Base-by-base conservation (phyloP, 164 flowering plant genomes). In the Vitis labrusca region DNA sequence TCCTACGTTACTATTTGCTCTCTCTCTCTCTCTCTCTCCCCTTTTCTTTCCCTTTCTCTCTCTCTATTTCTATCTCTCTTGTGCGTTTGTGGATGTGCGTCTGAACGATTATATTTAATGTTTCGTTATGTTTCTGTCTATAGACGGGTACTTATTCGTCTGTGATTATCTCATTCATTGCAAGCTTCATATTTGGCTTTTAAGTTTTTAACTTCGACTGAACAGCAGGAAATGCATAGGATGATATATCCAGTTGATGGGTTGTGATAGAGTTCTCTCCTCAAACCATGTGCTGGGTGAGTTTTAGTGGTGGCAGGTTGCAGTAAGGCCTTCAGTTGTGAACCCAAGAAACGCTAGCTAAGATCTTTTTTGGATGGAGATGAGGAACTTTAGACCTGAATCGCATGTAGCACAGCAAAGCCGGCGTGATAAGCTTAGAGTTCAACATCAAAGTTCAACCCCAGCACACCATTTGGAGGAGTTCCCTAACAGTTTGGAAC, bases 391-490 rank as follows among this genome's bases (percentile, higher is more conserved):
- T 49, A 83, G 83, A 65, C 80, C 80, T 3, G 91, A 87, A 37
- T 74, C 74, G 1, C 97, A 91, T 71, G 86, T 89, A 0, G 91
- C 93, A 1, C 94, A 87, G 69, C 93, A 86, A 83, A 90, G 89
- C 71, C 83, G 92, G 23, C 86, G 95, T 0, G 89, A 90, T 49
- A 92, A 89, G 77, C 53, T 92, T 49, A 76, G 97, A 63, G 51
- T 84, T 63, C 88, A 78, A 16, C 85, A 78, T 15, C 85, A 77
- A 3, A 63, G 37, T 23, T 50, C 56, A 3, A 57, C 51, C 32
- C 49, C 66, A 10, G 6, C 47, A 0, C 65, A 58, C 3, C 76
- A 61, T 10, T 37, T 69, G 2, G 72, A 77, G 14, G 80, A 77
- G 50, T 69, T 66, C 52, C 44, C 76, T 2, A 69, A 52, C 49